These are phyloP conservation scores for Myxozyma monticola DNA, from an alignment of 805 yeast genomes.

Conservation along the genomic window DNA sequence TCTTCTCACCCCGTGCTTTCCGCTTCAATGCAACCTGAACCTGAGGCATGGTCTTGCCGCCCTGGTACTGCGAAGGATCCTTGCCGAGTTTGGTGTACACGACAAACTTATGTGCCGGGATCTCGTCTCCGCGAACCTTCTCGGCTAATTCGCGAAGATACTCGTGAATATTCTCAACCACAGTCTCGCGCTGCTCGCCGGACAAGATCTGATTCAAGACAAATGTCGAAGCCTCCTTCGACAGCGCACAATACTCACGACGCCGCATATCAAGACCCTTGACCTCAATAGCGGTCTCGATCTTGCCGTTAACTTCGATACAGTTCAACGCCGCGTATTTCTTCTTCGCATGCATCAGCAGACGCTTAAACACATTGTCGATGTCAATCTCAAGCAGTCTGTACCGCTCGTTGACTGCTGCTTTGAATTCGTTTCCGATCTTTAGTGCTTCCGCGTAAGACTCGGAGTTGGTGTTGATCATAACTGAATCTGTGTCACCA, in stretches of 20 bases:
- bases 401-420: slow-evolving; percentile 84
- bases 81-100: slow-evolving; percentile 88
- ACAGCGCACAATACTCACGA: slow-evolving; percentile 91
- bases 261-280: slow-evolving; percentile 97
- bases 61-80: slow-evolving; percentile 82
- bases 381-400: slow-evolving; percentile 86
- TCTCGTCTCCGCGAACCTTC: slow-evolving; percentile 59
- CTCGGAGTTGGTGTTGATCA: slow-evolving; percentile 87
- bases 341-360: slow-evolving; percentile 90
- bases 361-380: slow-evolving; percentile 85
- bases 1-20: slow-evolving; percentile 77
- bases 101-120: slow-evolving; percentile 66
- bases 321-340: slow-evolving; percentile 91
- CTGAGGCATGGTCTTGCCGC: slow-evolving; percentile 73
- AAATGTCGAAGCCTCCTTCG: slow-evolving; percentile 81
- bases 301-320: slow-evolving; percentile 54
- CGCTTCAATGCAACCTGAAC: slow-evolving; percentile 88
- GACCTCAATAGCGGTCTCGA: slow-evolving; percentile 69
- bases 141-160: slow-evolving; percentile 62
- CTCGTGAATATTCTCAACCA: slow-evolving; percentile 67
- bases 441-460: slow-evolving; percentile 69
- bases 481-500: slow-evolving; percentile 98
- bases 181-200: slow-evolving; percentile 69
- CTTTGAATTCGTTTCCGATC: slow-evolving; percentile 83
- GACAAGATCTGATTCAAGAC: slow-evolving; percentile 71